Evolutionary conservation across 371 early-diverging fungal species (phyloP).

Genomic region (Haplosporangium sp.): DNA sequence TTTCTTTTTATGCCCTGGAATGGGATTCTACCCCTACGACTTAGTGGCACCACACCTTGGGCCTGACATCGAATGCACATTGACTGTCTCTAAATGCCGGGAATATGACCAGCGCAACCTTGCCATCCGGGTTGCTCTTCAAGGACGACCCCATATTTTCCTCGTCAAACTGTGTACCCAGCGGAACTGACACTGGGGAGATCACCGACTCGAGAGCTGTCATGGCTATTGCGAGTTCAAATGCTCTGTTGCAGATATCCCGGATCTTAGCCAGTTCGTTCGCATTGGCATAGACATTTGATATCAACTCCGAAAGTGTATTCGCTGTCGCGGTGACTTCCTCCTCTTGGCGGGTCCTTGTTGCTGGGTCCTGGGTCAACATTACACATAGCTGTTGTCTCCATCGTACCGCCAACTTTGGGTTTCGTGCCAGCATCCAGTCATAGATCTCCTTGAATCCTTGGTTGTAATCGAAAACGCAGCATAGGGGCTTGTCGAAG

Average conservation of each 20-base stretch:
- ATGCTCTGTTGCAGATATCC: conserved; percentile 67
- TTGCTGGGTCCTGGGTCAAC: conserved; percentile 60
- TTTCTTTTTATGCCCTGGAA: neutral
- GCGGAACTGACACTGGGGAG: conserved; percentile 28
- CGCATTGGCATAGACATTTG: conserved; percentile 49
- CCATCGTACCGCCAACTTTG: conserved; percentile 62
- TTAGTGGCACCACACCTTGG: conserved; percentile 53
- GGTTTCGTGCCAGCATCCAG: conserved; percentile 64
- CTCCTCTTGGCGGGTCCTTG: conserved; percentile 60
- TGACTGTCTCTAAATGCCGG: conserved; percentile 36
- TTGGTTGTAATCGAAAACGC: conserved; percentile 63
- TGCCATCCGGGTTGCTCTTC: conserved; percentile 50
- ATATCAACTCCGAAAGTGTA: conserved; percentile 50
- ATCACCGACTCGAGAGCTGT: conserved; percentile 69
- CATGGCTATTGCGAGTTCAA: conserved; percentile 65
- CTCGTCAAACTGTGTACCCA: conserved; percentile 43
- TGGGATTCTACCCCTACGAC: neutral
- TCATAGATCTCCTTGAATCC: conserved; percentile 62
- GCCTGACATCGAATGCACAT: conserved; percentile 36
- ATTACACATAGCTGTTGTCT: conserved; percentile 70
- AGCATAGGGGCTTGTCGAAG: conserved; percentile 63
- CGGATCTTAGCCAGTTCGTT: conserved; percentile 60
- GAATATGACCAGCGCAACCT: conserved; percentile 49
- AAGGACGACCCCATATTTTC: conserved; percentile 45
- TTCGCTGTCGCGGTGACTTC: conserved; percentile 46